phyloP scores from a whole-genome alignment of 306 rosid genomes.

The Acmispon strigosus region DNA sequence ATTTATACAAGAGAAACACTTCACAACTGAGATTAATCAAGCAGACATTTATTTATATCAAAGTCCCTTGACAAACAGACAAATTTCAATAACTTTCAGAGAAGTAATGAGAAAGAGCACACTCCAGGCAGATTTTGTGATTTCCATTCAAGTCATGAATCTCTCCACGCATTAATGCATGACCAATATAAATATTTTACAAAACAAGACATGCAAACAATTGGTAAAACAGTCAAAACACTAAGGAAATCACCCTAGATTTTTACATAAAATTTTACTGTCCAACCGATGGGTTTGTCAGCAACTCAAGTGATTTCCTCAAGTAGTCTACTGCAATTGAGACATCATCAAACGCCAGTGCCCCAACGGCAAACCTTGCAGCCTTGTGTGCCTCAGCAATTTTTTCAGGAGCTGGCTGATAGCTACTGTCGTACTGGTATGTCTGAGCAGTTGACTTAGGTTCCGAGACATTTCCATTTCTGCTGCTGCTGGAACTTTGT shows the following conservation, averaged over 20 bases:
- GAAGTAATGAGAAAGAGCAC: neutral
- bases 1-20: too few relatives aligned
- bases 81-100: neutral
- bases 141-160: constrained; percentile 5
- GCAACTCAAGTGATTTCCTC: constrained; percentile 82
- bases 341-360: constrained; percentile 96
- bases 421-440: constrained; percentile 69
- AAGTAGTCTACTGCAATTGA: constrained; percentile 75
- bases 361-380: constrained; percentile 99
- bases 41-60: neutral
- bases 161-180: neutral
- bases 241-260: constrained; percentile 9
- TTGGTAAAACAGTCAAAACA: neutral
- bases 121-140: constrained; percentile 4
- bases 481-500: constrained; percentile 38
- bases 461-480: constrained; percentile 49
- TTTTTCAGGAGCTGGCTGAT: constrained; percentile 81
- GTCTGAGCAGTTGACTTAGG: constrained; percentile 47
- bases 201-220: constrained; percentile 17
- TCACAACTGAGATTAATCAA: too few relatives aligned
- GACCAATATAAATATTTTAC: constrained; percentile 27
- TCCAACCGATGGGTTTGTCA: constrained; percentile 79
- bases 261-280: constrained; percentile 21
- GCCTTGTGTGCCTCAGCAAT: constrained; percentile 98
- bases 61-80: constrained; percentile 11